Conservation (phyloP, 352 stramenopile genomes). For the Pythium aphanidermatum region DNA sequence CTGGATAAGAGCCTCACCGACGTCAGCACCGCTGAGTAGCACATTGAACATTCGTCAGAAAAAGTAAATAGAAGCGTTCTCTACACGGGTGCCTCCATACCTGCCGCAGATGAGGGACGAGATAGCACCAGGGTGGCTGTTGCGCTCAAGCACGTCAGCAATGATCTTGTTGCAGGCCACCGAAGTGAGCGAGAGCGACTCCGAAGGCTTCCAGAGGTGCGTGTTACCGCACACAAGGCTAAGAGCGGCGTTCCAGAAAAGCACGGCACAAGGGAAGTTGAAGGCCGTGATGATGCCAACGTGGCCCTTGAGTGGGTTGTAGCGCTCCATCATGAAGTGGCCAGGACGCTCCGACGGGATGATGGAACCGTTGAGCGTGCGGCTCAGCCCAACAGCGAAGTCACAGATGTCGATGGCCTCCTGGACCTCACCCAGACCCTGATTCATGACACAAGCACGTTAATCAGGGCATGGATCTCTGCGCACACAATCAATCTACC, state of each 20-base stretch:
- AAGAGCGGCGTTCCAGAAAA: constrained; percentile 90
- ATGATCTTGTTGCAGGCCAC: constrained; percentile 91
- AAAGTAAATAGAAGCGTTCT: too few relatives aligned
- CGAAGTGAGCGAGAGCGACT: constrained; percentile 85
- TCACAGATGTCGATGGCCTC: constrained; percentile 94
- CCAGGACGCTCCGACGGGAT: constrained; percentile 88
- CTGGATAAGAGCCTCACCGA: constrained; percentile 80
- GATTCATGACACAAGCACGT: too few relatives aligned
- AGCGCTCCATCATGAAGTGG: constrained; percentile 93
- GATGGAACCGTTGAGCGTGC: constrained; percentile 83
- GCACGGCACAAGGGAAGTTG: constrained; percentile 90
- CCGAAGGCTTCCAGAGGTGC: constrained; percentile 89
- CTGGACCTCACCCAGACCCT: constrained; percentile 90
- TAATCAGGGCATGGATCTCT: too few relatives aligned
- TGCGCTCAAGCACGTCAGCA: constrained; percentile 81
- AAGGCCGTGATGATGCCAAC: constrained; percentile 93
- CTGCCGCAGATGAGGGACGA: constrained; percentile 78
- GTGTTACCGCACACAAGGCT: constrained; percentile 90
- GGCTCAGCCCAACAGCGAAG: constrained; percentile 89
- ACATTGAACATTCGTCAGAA: neutral
- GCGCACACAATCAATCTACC: constrained; percentile 12
- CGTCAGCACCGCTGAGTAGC: constrained; percentile 45
- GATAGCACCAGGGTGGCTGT: constrained; percentile 77
- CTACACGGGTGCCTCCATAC: constrained; percentile 25
- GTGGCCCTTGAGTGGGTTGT: constrained; percentile 90